phyloP scores from a whole-genome alignment of 306 rosid genomes.

The Vigna radiata region DNA sequence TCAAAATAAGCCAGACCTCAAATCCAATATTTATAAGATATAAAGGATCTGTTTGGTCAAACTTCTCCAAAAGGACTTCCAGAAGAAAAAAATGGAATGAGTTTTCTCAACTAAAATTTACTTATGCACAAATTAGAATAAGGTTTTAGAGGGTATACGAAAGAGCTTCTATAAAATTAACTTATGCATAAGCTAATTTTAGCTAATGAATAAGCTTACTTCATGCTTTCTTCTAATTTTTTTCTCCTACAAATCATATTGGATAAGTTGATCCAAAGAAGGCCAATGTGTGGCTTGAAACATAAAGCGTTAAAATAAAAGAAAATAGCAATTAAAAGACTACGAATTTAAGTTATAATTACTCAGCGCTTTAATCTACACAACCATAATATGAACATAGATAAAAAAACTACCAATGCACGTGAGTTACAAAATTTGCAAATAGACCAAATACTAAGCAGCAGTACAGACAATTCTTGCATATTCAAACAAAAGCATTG shows the following conservation, averaged over 20 bases:
- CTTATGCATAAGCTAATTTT: no score
- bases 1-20: slow-evolving; percentile 34
- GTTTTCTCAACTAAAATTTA: no score
- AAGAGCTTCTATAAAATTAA: no score
- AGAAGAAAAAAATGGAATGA: no score
- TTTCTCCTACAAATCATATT: no score
- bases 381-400: neutral
- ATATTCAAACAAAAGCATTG: neutral
- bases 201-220: no score
- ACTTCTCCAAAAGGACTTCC: no score
- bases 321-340: neutral
- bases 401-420: slow-evolving; percentile 1
- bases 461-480: neutral
- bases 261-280: no score
- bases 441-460: neutral
- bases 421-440: neutral
- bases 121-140: no score
- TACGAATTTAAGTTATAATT: neutral
- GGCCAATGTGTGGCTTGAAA: neutral
- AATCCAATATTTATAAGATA: neutral
- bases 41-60: neutral
- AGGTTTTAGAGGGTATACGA: no score
- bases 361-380: neutral
- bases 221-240: no score
- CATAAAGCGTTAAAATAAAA: neutral